Percentiles rank a stretch among this genome's conserved stretches.
phyloP scores from a whole-genome alignment of 371 early-diverging fungal genomes.

The Apophysomyces variabilis region DNA sequence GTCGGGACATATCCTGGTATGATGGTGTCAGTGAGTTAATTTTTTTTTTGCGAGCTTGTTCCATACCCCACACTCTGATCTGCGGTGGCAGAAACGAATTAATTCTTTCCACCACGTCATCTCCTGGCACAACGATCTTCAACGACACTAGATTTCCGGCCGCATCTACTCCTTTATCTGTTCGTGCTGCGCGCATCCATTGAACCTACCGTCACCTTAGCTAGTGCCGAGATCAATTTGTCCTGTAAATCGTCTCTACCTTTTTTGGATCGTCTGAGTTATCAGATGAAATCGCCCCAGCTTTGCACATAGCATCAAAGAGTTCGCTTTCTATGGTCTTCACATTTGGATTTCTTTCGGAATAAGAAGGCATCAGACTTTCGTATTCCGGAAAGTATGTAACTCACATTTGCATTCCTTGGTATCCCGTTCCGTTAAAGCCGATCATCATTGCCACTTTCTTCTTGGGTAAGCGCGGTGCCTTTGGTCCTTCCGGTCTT shows the following conservation, averaged over 20 bases:
- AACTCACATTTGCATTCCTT: constrained; percentile 93
- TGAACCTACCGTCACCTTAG: constrained; percentile 53
- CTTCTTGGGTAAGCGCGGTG: constrained; percentile 77
- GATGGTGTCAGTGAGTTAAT: constrained; percentile 12
- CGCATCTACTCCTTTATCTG: constrained; percentile 99
- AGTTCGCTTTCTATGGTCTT: constrained; percentile 84
- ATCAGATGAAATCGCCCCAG: constrained; percentile 80
- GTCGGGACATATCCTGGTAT: constrained; percentile 69
- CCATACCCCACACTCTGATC: constrained; percentile 84
- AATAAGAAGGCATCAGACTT: neutral
- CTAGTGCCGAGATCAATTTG: neutral
- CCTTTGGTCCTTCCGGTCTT: constrained; percentile 18
- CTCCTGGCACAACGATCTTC: constrained; percentile 79
- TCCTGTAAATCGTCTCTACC: constrained; percentile 41
- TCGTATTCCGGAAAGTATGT: neutral
- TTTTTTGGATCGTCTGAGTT: constrained; percentile 82
- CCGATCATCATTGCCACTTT: constrained; percentile 90
- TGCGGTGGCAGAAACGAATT: constrained; percentile 80
- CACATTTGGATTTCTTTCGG: constrained; percentile 62
- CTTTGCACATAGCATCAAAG: constrained; percentile 74
- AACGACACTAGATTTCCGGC: constrained; percentile 94
- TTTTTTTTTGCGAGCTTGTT: neutral
- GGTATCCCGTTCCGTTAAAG: constrained; percentile 95
- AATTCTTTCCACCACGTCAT: constrained; percentile 73
- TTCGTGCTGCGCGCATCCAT: constrained; percentile 94